These are phyloP conservation scores for Flueggea neowawraea DNA, from an alignment of 441 rosid genomes.

Conservation along the genomic window DNA sequence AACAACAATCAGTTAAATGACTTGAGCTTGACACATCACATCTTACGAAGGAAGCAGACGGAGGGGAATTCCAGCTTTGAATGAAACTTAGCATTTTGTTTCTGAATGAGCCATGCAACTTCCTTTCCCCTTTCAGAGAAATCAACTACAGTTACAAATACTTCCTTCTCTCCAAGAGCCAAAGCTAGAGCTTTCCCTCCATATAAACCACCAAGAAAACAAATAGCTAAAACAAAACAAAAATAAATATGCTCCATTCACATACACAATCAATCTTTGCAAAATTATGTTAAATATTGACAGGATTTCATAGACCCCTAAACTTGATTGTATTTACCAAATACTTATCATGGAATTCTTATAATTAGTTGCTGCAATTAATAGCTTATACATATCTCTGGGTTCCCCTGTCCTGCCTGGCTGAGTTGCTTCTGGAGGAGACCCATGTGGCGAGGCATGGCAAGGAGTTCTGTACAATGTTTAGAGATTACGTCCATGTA, in stretches of 20 bases:
- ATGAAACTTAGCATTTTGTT: constrained; percentile 63
- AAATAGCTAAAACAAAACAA: not conserved
- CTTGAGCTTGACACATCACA: constrained; percentile 76
- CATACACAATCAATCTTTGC: too few relatives aligned
- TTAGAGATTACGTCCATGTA: constrained; percentile 65
- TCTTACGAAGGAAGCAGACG: constrained; percentile 60
- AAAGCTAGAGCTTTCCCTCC: constrained; percentile 86
- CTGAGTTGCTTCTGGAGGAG: constrained; percentile 92
- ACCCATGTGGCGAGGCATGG: constrained; percentile 94
- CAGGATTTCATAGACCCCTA: too few relatives aligned
- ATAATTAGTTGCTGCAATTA: too few relatives aligned
- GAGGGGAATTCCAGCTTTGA: constrained; percentile 46
- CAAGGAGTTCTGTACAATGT: constrained; percentile 81
- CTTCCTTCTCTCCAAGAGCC: constrained; percentile 85
- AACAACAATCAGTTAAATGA: constrained; percentile 17
- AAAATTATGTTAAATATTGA: too few relatives aligned
- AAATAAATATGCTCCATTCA: not conserved
- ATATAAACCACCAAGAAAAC: constrained; percentile 11
- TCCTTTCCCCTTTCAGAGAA: constrained; percentile 73
- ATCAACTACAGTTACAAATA: constrained; percentile 79
- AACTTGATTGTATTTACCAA: too few relatives aligned
- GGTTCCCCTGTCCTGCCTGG: constrained; percentile 83
- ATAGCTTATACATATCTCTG: constrained; percentile 59
- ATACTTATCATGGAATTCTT: too few relatives aligned
- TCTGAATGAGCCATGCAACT: constrained; percentile 48